A percentile compares a stretch with the other conserved stretches of the same genome.
Evolutionary conservation across 1,284 basidiomycete species (phyloP).

Genomic region (Ustilago lituana): DNA sequence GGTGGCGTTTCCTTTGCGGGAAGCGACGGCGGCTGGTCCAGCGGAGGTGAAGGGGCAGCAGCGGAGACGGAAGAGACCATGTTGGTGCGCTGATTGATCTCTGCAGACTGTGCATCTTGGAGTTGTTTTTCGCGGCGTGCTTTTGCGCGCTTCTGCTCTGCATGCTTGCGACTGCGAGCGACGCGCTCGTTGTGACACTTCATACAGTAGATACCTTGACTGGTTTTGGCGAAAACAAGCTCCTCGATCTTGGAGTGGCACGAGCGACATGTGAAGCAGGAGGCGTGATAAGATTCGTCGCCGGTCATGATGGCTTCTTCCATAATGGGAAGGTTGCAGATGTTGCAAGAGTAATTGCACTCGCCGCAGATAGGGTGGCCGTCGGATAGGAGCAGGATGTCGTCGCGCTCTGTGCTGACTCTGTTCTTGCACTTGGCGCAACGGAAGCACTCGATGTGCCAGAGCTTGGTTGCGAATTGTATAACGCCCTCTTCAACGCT

Average conservation of each 20-base stretch:
- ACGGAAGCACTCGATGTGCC: slow-evolving; percentile 60
- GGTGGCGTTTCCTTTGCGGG: slow-evolving; percentile 23
- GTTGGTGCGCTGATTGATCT: slow-evolving; percentile 9
- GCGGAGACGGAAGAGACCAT: neutral
- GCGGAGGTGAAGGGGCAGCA: slow-evolving; percentile 1
- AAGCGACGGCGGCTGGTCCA: slow-evolving; percentile 25
- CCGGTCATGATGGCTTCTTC: slow-evolving; percentile 67
- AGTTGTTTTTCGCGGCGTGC: slow-evolving; percentile 43
- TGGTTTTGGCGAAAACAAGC: slow-evolving; percentile 97
- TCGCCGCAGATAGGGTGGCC: slow-evolving; percentile 95
- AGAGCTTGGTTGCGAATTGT: slow-evolving; percentile 59
- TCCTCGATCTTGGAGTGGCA: slow-evolving; percentile 95
- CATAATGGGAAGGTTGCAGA: slow-evolving; percentile 44
- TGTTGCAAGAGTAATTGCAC: slow-evolving; percentile 82
- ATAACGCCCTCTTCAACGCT: slow-evolving; percentile 59
- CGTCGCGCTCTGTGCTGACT: slow-evolving; percentile 81
- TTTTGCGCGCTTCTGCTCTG: slow-evolving; percentile 73
- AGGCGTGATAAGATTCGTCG: slow-evolving; percentile 97
- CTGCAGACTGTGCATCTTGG: slow-evolving; percentile 22
- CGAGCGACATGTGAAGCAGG: slow-evolving; percentile 97
- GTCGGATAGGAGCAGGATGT: slow-evolving; percentile 91
- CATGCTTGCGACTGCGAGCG: slow-evolving; percentile 86
- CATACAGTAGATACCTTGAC: slow-evolving; percentile 99
- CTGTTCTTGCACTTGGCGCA: slow-evolving; percentile 69
- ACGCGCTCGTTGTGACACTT: slow-evolving; percentile 95